Conservation (phyloP, 371 early-diverging fungal species). For the Entomophthora muscae region DNA sequence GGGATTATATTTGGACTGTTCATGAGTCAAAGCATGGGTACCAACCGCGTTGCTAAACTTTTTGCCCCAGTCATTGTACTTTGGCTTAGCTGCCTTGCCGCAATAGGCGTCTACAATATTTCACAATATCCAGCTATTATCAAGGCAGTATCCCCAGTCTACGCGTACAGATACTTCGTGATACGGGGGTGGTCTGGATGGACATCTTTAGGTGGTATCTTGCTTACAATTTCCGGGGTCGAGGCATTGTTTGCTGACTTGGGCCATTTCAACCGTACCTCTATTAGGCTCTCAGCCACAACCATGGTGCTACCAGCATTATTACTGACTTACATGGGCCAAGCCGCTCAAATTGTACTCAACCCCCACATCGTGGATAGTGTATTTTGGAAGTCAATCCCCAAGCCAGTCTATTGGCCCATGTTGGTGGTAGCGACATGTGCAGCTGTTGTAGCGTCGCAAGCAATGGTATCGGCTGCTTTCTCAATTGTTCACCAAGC, state of each 20-base stretch:
- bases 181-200: constrained; percentile 12
- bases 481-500: constrained; percentile 34
- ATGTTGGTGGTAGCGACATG: constrained; percentile 24
- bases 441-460: constrained; percentile 36
- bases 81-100: constrained; percentile 23
- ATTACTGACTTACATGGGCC: constrained; percentile 19
- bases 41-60: constrained; percentile 18
- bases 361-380: constrained; percentile 15
- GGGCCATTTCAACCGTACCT: constrained; percentile 25
- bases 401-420: constrained; percentile 12
- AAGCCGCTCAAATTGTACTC: constrained; percentile 20
- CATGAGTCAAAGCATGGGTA: constrained; percentile 25
- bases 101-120: constrained; percentile 29
- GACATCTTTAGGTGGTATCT: constrained; percentile 20
- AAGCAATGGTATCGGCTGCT: constrained; percentile 31
- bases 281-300: constrained; percentile 20
- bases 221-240: constrained; percentile 23
- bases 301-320: constrained; percentile 16
- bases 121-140: constrained; percentile 12
- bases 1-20: constrained; percentile 24
- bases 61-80: constrained; percentile 27
- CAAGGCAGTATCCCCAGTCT: constrained; percentile 17
- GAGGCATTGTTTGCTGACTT: constrained; percentile 33
- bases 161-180: constrained; percentile 16
- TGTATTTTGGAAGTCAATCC: constrained; percentile 9